Percentiles rank a stretch among this genome's conserved stretches.
These are phyloP conservation scores for Misopates orontium DNA, from an alignment of 257 asterid genomes.

Conservation along the genomic window DNA sequence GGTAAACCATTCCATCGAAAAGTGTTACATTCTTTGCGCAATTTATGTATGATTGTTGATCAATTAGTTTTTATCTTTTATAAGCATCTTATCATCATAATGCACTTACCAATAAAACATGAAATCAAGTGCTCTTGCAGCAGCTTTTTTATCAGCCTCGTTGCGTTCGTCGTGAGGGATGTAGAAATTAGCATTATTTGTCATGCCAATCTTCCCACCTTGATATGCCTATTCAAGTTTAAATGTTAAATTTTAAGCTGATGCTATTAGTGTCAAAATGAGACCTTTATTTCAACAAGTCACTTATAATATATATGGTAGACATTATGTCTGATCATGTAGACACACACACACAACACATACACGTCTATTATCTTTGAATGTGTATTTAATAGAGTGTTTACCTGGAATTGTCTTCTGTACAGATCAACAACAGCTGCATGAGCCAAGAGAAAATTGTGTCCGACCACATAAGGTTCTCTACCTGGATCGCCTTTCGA, in stretches of 20 bases:
- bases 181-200: slow-evolving; percentile 27
- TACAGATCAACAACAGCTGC: slow-evolving; percentile 33
- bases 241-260: too few species aligned
- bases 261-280: too few species aligned
- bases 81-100: too few species aligned
- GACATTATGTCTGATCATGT: too few species aligned
- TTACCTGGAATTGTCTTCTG: slow-evolving; percentile 31
- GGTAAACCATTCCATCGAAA: too few species aligned
- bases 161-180: slow-evolving; percentile 22
- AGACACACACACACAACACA: too few species aligned
- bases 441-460: slow-evolving; percentile 35
- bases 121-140: slow-evolving; percentile 23
- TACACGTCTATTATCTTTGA: too few species aligned
- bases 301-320: too few species aligned
- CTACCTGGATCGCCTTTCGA: slow-evolving; percentile 29
- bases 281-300: too few species aligned
- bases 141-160: slow-evolving; percentile 22
- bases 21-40: too few species aligned
- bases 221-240: slow-evolving; percentile 24
- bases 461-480: slow-evolving; percentile 36
- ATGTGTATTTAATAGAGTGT: not conserved
- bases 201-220: slow-evolving; percentile 39
- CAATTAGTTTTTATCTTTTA: too few species aligned
- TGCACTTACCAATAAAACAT: slow-evolving; percentile 40
- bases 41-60: too few species aligned